These are phyloP conservation scores for Boletus vinaceobasis DNA, from an alignment of 768 basidiomycete species.

Conservation along the genomic window DNA sequence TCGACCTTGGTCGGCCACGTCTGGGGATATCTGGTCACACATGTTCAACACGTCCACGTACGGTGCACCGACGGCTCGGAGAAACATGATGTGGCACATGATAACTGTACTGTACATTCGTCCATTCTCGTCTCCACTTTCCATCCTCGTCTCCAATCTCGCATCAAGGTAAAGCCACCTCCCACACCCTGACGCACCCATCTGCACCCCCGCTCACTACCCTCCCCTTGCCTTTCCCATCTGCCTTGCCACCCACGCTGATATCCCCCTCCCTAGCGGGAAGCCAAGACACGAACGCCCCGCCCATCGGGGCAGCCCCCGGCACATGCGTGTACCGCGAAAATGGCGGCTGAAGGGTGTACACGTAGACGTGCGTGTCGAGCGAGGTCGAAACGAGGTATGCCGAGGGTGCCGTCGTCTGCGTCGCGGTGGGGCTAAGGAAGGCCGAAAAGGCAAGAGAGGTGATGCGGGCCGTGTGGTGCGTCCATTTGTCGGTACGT, in stretches of 20 bases:
- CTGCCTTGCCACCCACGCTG: slow-evolving; percentile 16
- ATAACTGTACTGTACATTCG: background rate
- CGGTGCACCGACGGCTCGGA: too few relatives aligned
- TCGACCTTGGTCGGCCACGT: too few relatives aligned
- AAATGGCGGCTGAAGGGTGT: slow-evolving; percentile 67
- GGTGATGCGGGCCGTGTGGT: slow-evolving; percentile 79
- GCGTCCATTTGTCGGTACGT: slow-evolving; percentile 77
- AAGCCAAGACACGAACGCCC: slow-evolving; percentile 78
- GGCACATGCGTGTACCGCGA: slow-evolving; percentile 72
- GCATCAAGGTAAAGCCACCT: slow-evolving; percentile 37
- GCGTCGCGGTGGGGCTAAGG: slow-evolving; percentile 33
- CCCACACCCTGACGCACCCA: slow-evolving; percentile 73
- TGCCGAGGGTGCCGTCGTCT: slow-evolving; percentile 20
- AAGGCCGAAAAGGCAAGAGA: slow-evolving; percentile 43
- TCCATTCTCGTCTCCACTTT: background rate
- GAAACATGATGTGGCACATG: background rate
- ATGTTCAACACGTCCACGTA: too few relatives aligned
- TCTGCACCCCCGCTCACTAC: slow-evolving; percentile 79
- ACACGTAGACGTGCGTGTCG: slow-evolving; percentile 92
- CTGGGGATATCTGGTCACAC: too few relatives aligned
- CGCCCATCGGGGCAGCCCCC: slow-evolving; percentile 85
- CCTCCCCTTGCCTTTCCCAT: slow-evolving; percentile 41
- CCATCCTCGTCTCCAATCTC: background rate
- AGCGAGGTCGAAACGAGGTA: slow-evolving; percentile 86
- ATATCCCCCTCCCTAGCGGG: background rate